These are phyloP conservation scores for Bipolaris bicolor DNA, from an alignment of 2,329 filamentous ascomycete species.

Conservation along the genomic window DNA sequence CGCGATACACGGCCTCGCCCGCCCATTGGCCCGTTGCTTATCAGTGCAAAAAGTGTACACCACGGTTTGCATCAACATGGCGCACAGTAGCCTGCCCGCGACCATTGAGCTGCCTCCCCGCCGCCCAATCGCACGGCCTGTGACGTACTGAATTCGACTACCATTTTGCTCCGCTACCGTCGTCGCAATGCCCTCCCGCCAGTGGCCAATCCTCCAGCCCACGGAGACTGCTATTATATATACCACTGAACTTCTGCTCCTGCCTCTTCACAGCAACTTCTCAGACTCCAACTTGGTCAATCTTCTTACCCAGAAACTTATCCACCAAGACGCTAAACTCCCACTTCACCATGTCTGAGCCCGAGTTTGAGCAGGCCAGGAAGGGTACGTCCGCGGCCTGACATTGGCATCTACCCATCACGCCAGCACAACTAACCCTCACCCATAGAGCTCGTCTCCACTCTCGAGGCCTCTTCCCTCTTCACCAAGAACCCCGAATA, in stretches of 20 bases:
- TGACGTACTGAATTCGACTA: constrained; percentile 66
- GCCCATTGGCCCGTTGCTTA: constrained; percentile 43
- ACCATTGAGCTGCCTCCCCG: constrained; percentile 64
- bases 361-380: constrained; percentile 99
- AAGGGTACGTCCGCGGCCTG: constrained; percentile 67
- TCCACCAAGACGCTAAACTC: constrained; percentile 13
- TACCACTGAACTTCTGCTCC: constrained; percentile 24
- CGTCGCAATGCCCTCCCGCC: constrained; percentile 26
- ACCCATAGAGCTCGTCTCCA: constrained; percentile 81
- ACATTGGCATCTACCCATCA: background rate
- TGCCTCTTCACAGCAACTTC: constrained; percentile 15
- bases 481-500: constrained; percentile 96
- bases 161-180: constrained; percentile 23
- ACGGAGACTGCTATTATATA: constrained; percentile 37
- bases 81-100: constrained; percentile 23
- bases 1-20: constrained; percentile 19
- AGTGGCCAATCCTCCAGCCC: constrained; percentile 21
- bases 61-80: constrained; percentile 39
- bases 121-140: constrained; percentile 64
- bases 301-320: background rate
- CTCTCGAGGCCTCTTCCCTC: constrained; percentile 90
- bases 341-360: constrained; percentile 75
- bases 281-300: constrained; percentile 11
- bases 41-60: constrained; percentile 41
- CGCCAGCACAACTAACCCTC: constrained; percentile 17